These are phyloP conservation scores for Lophiostoma macrostomum DNA, from an alignment of 495 filamentous ascomycete species.

Conservation along the genomic window DNA sequence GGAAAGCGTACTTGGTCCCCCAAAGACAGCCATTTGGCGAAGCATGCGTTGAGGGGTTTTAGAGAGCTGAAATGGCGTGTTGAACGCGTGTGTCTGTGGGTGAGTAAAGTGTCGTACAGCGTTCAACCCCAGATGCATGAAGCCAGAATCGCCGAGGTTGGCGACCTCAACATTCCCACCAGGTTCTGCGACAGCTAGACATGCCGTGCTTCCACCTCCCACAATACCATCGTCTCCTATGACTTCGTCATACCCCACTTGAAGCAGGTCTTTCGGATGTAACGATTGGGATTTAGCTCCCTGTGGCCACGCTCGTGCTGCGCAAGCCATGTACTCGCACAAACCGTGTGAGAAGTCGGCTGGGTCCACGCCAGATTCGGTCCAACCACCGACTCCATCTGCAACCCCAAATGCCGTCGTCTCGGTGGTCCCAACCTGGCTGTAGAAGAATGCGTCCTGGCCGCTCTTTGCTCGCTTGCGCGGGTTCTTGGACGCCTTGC, in stretches of 20 bases:
- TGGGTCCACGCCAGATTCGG: slow-evolving; percentile 84
- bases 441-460: slow-evolving; percentile 95
- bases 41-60: slow-evolving; percentile 79
- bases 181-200: slow-evolving; percentile 66
- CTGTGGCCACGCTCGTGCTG: slow-evolving; percentile 46
- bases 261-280: slow-evolving; percentile 68
- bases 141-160: slow-evolving; percentile 98
- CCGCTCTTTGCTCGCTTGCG: slow-evolving; percentile 70
- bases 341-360: slow-evolving; percentile 94
- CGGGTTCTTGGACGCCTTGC: slow-evolving; percentile 47
- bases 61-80: slow-evolving; percentile 92
- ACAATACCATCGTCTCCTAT: slow-evolving; percentile 65
- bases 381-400: slow-evolving; percentile 95
- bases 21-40: slow-evolving; percentile 71
- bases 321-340: slow-evolving; percentile 82
- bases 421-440: slow-evolving; percentile 59
- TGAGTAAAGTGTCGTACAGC: slow-evolving; percentile 77
- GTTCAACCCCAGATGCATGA: slow-evolving; percentile 76
- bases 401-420: slow-evolving; percentile 76
- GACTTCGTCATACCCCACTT: slow-evolving; percentile 76
- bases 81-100: slow-evolving; percentile 94
- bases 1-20: slow-evolving; percentile 65
- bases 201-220: slow-evolving; percentile 88
- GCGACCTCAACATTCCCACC: slow-evolving; percentile 79
- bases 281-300: slow-evolving; percentile 48